Evolutionary conservation across 2,329 filamentous ascomycete genomes (phyloP).

Genomic region (Lizonia empirigonia): DNA sequence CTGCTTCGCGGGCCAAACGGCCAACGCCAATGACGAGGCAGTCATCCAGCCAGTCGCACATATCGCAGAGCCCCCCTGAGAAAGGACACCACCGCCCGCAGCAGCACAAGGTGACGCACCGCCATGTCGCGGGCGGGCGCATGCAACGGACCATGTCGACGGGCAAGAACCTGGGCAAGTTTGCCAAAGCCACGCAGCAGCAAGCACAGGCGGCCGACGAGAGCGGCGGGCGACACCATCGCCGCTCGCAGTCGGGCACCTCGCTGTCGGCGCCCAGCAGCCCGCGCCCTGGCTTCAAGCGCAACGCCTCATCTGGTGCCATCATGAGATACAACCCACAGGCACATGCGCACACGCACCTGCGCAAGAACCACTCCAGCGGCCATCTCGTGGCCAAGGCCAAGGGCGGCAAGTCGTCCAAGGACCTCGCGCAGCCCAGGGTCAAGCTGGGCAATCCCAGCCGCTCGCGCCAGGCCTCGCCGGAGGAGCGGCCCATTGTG

Average conservation of each 20-base stretch:
- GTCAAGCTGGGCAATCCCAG: slow-evolving; percentile 37
- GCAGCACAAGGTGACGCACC: slow-evolving; percentile 44
- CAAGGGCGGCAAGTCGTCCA: slow-evolving; percentile 47
- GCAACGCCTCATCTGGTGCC: slow-evolving; percentile 50
- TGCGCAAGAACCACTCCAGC: slow-evolving; percentile 54
- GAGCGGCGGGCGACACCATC: slow-evolving; percentile 41
- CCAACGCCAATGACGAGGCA: slow-evolving; percentile 44
- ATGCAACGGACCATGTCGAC: slow-evolving; percentile 48
- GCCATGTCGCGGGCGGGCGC: slow-evolving; percentile 51
- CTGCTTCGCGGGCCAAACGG: slow-evolving; percentile 45
- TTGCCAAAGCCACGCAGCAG: slow-evolving; percentile 43
- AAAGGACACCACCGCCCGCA: slow-evolving; percentile 29
- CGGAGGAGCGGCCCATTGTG: slow-evolving; percentile 47
- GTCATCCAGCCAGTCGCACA: slow-evolving; percentile 46
- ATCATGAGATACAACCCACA: slow-evolving; percentile 43
- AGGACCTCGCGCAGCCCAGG: slow-evolving; percentile 37
- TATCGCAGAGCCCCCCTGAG: slow-evolving; percentile 49
- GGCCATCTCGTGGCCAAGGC: slow-evolving; percentile 51
- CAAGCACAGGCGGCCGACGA: slow-evolving; percentile 32
- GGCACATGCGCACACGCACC: slow-evolving; percentile 40
- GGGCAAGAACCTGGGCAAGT: slow-evolving; percentile 52
- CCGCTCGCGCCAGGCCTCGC: slow-evolving; percentile 41
- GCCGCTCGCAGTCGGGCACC: slow-evolving; percentile 47
- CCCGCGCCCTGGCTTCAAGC: slow-evolving; percentile 50
- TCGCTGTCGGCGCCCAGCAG: slow-evolving; percentile 44